Evolutionary conservation across 2,329 filamentous ascomycete genomes (phyloP), one percentile per base, ranked within the genome.

Genomic region (Microcera coccophila): DNA sequence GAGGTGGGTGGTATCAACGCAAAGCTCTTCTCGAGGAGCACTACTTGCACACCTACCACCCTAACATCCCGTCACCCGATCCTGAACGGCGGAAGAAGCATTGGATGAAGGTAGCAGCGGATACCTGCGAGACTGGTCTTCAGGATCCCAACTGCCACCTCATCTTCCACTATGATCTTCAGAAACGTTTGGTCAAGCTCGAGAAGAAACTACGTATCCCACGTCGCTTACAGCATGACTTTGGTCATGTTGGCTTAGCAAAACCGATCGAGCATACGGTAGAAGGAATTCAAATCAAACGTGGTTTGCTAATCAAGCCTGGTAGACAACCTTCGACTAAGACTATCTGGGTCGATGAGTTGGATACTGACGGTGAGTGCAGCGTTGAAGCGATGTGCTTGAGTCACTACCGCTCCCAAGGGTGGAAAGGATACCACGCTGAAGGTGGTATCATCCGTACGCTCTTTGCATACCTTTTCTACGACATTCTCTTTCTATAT

Each of bases 381-480:
- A 84, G 81, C 40, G 93, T 98, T 11, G 93, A 98, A 68, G 85
- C 80, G 42, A 95, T 98, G 90, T 96, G 90, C 62, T 74, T 98
- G 28, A 90, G 83, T 34, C 80, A 85, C 70, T 97, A 97, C 65
- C 82, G 87, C 22, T 73, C 76, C 9, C 74, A 85, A 39, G 91
- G 90, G 3, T 97, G 89, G 84, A 95, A 95, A 63, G 93, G 93
- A 10, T 96, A 91, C 60, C 93, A 98, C 65, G 81, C 85, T 15
- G 93, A 98, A 71, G 89, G 90, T 24, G 87, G 90, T 2, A 90
- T 97, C 54, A 71, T 97, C 5, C 82, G 90, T n/a, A 98, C 93
- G 0, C 72, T 98, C 19, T 90, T 90, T 65, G 85, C 83, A 12
- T 91, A 93, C 60, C 79, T 98, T 15, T 95, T 97, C 71, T 93